A percentile compares a stretch with the other conserved stretches of the same genome.
These are phyloP conservation scores for Tritrichomonas foetus DNA, from an alignment of 208 protist species.

Conservation along the genomic window DNA sequence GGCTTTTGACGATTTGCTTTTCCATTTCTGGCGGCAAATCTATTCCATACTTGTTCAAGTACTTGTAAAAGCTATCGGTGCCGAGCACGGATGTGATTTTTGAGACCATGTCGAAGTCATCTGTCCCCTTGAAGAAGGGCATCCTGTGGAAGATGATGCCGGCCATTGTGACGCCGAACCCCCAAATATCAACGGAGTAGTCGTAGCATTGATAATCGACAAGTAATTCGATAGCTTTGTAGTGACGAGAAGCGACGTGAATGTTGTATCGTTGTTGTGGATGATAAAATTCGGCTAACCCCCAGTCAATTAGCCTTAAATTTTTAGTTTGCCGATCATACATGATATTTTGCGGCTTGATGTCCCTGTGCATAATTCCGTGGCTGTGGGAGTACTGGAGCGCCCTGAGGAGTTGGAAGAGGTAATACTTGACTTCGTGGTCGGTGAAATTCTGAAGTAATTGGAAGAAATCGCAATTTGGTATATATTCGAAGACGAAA, in stretches of 20 bases:
- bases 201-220: constrained; percentile 47
- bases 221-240: constrained; percentile 47
- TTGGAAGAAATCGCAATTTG: background rate
- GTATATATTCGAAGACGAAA: constrained; percentile 10
- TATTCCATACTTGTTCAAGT: background rate
- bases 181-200: constrained; percentile 52
- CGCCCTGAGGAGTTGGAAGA: background rate
- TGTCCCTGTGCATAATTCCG: constrained; percentile 21
- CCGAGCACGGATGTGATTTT: background rate
- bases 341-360: constrained; percentile 23
- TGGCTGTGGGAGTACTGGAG: background rate
- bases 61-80: background rate
- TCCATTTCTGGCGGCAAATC: background rate
- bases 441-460: background rate
- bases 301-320: constrained; percentile 47
- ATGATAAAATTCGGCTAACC: constrained; percentile 51
- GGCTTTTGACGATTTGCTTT: no score
- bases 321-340: background rate
- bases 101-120: constrained; percentile 41
- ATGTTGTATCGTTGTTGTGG: constrained; percentile 47
- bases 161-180: constrained; percentile 44
- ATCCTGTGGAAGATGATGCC: constrained; percentile 49
- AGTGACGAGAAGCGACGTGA: constrained; percentile 48
- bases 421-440: background rate
- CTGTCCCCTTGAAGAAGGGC: constrained; percentile 48